These are phyloP conservation scores for Epicoccum sorghinum DNA, from an alignment of 2,329 filamentous ascomycete species.

Conservation along the genomic window DNA sequence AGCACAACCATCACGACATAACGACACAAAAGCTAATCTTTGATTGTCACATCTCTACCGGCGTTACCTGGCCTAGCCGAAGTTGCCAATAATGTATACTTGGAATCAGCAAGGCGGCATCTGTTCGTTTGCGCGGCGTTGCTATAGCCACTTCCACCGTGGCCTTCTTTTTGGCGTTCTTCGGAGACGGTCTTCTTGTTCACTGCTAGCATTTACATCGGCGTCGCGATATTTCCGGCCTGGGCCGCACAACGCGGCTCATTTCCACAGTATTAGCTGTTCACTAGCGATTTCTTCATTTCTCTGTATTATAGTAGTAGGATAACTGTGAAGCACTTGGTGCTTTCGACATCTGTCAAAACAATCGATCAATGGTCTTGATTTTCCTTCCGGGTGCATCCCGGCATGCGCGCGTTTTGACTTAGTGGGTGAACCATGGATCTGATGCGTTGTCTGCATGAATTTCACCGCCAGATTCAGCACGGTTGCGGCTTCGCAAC, in stretches of 20 bases:
- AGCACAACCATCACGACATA: constrained; percentile 45
- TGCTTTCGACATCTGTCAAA: constrained; percentile 29
- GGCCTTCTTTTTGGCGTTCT: constrained; percentile 27
- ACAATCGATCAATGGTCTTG: constrained; percentile 27
- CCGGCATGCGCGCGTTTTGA: constrained; percentile 18
- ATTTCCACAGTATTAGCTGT: constrained; percentile 13
- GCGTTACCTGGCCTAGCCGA: constrained; percentile 24
- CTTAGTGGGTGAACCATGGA: constrained; percentile 14
- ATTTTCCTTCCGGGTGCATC: constrained; percentile 16
- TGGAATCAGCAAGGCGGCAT: constrained; percentile 22
- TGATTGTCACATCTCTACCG: constrained; percentile 21
- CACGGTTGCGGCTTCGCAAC: constrained; percentile 9
- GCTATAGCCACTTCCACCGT: constrained; percentile 32
- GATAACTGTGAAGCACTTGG: constrained; percentile 25
- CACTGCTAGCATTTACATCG: constrained; percentile 28
- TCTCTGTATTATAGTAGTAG: constrained; percentile 38
- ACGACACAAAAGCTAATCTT: constrained; percentile 28
- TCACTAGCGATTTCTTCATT: constrained; percentile 21
- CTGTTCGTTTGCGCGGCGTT: constrained; percentile 30
- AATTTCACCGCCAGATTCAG: constrained; percentile 10
- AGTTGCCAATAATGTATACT: constrained; percentile 24
- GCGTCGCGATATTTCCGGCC: constrained; percentile 22
- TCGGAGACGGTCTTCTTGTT: constrained; percentile 9
- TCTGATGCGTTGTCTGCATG: constrained; percentile 12
- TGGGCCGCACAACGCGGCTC: constrained; percentile 23